Evolutionary conservation across 257 asterid species (phyloP).

Genomic region (Ballota nigra): DNA sequence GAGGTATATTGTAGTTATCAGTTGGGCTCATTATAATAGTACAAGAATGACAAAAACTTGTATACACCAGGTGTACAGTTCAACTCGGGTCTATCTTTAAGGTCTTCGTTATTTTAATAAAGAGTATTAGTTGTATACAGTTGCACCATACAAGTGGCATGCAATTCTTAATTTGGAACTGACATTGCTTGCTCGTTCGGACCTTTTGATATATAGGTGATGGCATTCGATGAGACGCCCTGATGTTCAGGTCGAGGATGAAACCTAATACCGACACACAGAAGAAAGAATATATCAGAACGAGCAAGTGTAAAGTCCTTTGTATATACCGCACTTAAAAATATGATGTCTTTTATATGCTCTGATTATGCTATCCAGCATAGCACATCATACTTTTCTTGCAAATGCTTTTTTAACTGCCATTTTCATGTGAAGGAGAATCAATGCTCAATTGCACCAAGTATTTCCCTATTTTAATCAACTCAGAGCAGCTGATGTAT

Average conservation of each 20-base stretch:
- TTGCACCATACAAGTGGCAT: background rate
- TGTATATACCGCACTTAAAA: constrained; percentile 44
- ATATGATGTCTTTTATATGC: constrained; percentile 13
- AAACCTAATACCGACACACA: constrained; percentile 2
- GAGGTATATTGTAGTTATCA: background rate
- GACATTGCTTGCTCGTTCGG: background rate
- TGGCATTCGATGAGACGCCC: constrained; percentile 50
- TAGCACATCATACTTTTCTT: constrained; percentile 18
- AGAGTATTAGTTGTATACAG: no score
- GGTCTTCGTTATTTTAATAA: no score
- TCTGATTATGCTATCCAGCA: constrained; percentile 13
- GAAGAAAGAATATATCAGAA: constrained; percentile 24
- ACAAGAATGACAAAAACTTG: background rate
- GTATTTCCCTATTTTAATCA: background rate
- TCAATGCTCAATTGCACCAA: background rate
- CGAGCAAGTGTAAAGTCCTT: constrained; percentile 35
- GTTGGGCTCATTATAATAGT: background rate
- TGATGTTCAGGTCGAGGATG: constrained; percentile 25
- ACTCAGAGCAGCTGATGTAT: background rate
- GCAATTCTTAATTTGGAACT: background rate
- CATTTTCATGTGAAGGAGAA: constrained; percentile 19
- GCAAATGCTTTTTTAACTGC: constrained; percentile 10
- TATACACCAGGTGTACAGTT: background rate
- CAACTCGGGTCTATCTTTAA: no score
- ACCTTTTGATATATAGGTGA: constrained; percentile 33